Evolutionary conservation across 2,329 filamentous ascomycete genomes (phyloP), one percentile per base, ranked within the genome.

Genomic region (Colletotrichum eremochloae): DNA sequence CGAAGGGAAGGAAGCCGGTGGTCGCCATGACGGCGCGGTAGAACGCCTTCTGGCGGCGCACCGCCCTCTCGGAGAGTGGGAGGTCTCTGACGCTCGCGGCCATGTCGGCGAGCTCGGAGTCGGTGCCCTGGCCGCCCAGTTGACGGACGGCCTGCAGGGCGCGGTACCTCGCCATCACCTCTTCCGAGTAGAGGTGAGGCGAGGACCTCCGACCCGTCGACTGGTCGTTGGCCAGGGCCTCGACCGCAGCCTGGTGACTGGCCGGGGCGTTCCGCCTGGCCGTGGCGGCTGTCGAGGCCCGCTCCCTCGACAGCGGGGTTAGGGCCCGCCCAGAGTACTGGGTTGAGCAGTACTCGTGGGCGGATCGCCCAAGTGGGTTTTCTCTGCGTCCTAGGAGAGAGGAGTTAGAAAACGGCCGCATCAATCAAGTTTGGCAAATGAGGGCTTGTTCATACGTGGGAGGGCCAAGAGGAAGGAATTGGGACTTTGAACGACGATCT

Each of bases 101-200:
- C 55, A 72, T 72, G 61, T 64, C 70, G 33, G 60, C 70, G 42
- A 72, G 60, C 56, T 72, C 70, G 36, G 67, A 64, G 56, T 72
- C 70, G 46, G 70, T 72, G 67, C 70, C 68, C 12, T 48, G 57
- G 24, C 63, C 68, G 50, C 68, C 68, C 40, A 57, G 29, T 31
- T 60, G 38, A n/a, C 68, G 68, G 40, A 67, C 56, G 20, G 68
- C 68, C 15, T 62, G 31, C 8, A 71, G 24, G 9, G 56, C 63
- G 24, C 31, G 40, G 63, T 67, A 67, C 36, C 63, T 57, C 18
- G 57, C 29, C 29, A 50, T 38, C 38, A 71, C 63, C 56, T 56
- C 63, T 24, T 38, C 18, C 1, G 46, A 40, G 48, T 62, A 61
- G 56, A 71, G 63, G 56, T 67, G 68, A 50, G 63, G 68, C 29